Evolutionary conservation across 139 green algal species (phyloP).

Genomic region (Helicosporidium sp.): DNA sequence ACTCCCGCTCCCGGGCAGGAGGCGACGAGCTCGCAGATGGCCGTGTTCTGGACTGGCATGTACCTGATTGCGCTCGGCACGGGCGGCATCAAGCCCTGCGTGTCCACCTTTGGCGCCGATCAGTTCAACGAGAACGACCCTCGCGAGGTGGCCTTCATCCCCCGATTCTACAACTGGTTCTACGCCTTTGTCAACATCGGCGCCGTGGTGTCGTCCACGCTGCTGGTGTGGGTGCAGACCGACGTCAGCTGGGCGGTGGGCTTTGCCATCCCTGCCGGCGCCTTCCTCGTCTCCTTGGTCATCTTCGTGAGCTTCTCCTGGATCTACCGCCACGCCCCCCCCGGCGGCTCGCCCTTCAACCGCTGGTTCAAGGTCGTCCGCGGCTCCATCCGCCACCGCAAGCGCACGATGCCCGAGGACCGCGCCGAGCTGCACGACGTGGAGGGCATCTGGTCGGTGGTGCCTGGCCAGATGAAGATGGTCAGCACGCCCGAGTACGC

Average conservation of each 20-base stretch:
- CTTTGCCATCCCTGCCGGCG: slow-evolving; percentile 52
- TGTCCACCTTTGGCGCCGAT: slow-evolving; percentile 80
- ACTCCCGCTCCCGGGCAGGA: slow-evolving; percentile 12
- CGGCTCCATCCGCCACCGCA: slow-evolving; percentile 7
- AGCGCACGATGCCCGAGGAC: slow-evolving; percentile 2
- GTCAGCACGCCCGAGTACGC: background rate
- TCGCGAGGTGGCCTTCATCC: slow-evolving; percentile 31
- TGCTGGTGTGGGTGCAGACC: slow-evolving; percentile 21
- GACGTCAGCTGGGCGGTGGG: slow-evolving; percentile 48
- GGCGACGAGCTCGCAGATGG: slow-evolving; percentile 14
- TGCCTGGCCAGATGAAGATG: slow-evolving; percentile 10
- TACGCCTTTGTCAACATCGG: slow-evolving; percentile 88
- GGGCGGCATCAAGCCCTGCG: slow-evolving; percentile 92
- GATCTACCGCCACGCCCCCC: slow-evolving; percentile 33
- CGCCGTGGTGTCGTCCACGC: slow-evolving; percentile 35
- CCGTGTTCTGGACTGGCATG: background rate
- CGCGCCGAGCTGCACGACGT: slow-evolving; percentile 7
- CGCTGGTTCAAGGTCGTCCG: slow-evolving; percentile 3
- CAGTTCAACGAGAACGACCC: slow-evolving; percentile 65
- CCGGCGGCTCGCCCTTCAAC: slow-evolving; percentile 22
- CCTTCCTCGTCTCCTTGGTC: slow-evolving; percentile 46
- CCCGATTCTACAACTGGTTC: slow-evolving; percentile 85
- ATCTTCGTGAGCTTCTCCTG: slow-evolving; percentile 36
- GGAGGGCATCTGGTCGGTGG: slow-evolving; percentile 1
- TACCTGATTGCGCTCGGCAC: slow-evolving; percentile 76